phyloP scores from a whole-genome alignment of 768 basidiomycete genomes.

The Chalciporus chontae region DNA sequence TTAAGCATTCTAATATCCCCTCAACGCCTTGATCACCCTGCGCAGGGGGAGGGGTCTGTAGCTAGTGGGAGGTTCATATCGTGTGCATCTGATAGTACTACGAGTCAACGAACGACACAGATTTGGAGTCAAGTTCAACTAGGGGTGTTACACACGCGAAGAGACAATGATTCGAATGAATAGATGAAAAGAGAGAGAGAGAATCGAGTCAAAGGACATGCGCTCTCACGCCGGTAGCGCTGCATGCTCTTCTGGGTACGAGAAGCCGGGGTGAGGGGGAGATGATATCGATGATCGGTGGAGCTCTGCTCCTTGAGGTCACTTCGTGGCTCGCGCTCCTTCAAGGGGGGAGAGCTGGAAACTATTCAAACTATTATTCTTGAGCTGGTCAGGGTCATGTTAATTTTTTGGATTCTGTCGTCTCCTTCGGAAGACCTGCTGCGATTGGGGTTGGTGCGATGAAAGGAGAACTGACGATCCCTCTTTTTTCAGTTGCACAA shows the following conservation, averaged over 20 bases:
- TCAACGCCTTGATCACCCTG: no score
- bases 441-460: no score
- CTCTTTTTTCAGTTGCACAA: no score
- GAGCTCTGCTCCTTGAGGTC: slow-evolving; percentile 5
- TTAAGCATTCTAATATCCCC: slow-evolving; percentile 51
- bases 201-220: no score
- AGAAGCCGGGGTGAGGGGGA: slow-evolving; percentile 14
- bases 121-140: no score
- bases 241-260: slow-evolving; percentile 6
- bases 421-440: slow-evolving; percentile 16
- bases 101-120: no score
- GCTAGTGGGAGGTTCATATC: background rate
- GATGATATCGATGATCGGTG: background rate
- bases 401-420: slow-evolving; percentile 9
- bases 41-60: no score
- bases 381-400: slow-evolving; percentile 2
- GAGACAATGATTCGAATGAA: background rate
- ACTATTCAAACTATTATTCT: slow-evolving; percentile 14
- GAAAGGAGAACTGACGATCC: no score
- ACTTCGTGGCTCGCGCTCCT: slow-evolving; percentile 14
- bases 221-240: no score
- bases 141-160: background rate
- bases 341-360: slow-evolving; percentile 8
- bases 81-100: no score
- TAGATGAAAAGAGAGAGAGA: no score